phyloP scores from a whole-genome alignment of 2,329 filamentous ascomycete species.

The Aspergillus quadricinctus region DNA sequence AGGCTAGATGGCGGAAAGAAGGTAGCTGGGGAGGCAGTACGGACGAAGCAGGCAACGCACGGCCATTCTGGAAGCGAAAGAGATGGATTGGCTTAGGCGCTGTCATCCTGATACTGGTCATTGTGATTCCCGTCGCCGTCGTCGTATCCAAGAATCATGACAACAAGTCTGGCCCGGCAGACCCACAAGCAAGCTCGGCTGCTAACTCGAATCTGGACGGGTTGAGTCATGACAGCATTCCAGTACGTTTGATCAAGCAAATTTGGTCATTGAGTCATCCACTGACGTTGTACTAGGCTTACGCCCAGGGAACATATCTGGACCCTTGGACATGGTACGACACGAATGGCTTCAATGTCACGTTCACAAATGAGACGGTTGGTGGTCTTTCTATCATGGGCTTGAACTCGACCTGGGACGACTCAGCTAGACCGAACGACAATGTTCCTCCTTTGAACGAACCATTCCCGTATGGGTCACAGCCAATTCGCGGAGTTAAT shows the following conservation, averaged over 20 bases:
- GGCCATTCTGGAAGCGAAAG: constrained; percentile 36
- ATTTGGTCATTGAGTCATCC: neutral
- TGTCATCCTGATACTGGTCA: constrained; percentile 54
- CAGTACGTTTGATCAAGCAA: constrained; percentile 34
- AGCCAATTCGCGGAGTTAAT: constrained; percentile 84
- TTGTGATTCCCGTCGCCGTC: constrained; percentile 65
- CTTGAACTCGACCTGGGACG: constrained; percentile 78
- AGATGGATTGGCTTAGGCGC: constrained; percentile 53
- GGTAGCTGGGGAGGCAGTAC: constrained; percentile 31
- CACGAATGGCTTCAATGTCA: constrained; percentile 87
- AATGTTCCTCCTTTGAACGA: constrained; percentile 75
- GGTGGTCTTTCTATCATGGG: constrained; percentile 91
- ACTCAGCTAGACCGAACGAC: constrained; percentile 70
- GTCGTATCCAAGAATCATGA: constrained; percentile 61
- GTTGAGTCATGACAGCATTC: constrained; percentile 55
- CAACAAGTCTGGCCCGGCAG: constrained; percentile 23
- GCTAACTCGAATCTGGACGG: constrained; percentile 49
- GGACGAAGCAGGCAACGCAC: constrained; percentile 14
- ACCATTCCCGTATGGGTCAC: constrained; percentile 71
- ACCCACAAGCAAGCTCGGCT: constrained; percentile 21
- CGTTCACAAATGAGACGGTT: constrained; percentile 79
- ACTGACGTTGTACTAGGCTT: constrained; percentile 30
- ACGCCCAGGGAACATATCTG: constrained; percentile 69
- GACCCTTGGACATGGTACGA: constrained; percentile 92
- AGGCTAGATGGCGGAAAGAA: constrained; percentile 50